Percentiles rank a stretch among this genome's conserved stretches.
Conservation (phyloP, 176 grass and related monocot species). For the Aegilops bicornis region DNA sequence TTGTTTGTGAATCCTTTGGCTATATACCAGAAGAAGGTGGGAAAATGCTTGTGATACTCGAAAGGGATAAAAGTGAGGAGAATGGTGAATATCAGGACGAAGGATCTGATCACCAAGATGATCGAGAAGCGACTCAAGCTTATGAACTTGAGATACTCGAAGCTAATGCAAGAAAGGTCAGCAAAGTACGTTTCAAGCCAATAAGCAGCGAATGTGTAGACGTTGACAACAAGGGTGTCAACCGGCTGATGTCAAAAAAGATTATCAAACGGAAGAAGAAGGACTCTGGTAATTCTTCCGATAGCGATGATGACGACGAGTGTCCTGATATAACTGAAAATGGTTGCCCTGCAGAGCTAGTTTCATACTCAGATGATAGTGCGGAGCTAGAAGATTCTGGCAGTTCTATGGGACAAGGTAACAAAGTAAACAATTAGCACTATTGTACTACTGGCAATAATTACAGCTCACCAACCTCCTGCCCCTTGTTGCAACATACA, state of each 20-base stretch:
- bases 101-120: constrained; percentile 59
- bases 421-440: constrained; percentile 35
- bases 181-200: constrained; percentile 74
- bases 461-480: constrained; percentile 41
- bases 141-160: constrained; percentile 92
- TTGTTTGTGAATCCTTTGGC: constrained; percentile 94
- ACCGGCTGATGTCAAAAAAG: constrained; percentile 58
- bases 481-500: constrained; percentile 31
- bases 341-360: constrained; percentile 46
- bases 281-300: background rate
- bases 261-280: constrained; percentile 72
- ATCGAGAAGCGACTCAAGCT: constrained; percentile 64
- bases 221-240: constrained; percentile 47
- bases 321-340: constrained; percentile 36
- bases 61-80: constrained; percentile 67
- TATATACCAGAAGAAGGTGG: constrained; percentile 88
- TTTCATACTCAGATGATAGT: constrained; percentile 36
- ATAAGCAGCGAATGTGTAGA: constrained; percentile 57
- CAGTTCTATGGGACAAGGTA: constrained; percentile 31
- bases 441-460: constrained; percentile 61
- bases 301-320: background rate
- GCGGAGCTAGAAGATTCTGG: constrained; percentile 39
- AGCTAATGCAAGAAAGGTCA: constrained; percentile 72
- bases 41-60: constrained; percentile 77
- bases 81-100: constrained; percentile 59